Evolutionary conservation across 2,329 filamentous ascomycete genomes (phyloP).

Genomic region (Dactylellina parvicollis): DNA sequence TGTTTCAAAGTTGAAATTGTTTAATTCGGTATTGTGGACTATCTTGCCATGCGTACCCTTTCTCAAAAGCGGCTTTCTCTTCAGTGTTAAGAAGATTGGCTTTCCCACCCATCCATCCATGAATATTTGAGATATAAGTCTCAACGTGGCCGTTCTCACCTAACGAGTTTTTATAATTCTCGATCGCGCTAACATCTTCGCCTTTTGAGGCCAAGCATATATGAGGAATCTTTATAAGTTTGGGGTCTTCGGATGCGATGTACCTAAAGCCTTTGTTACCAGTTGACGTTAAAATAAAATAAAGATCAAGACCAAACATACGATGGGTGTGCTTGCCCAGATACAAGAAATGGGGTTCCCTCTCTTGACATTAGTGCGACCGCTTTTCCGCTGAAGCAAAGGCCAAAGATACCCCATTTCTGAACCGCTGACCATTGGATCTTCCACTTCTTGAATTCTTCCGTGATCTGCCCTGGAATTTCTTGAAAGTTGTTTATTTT

Average conservation of each 20-base stretch:
- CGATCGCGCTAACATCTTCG: slow-evolving; percentile 13
- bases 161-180: slow-evolving; percentile 21
- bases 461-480: slow-evolving; percentile 8
- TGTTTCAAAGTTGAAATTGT: neutral
- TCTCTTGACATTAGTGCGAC: slow-evolving; percentile 23
- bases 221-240: slow-evolving; percentile 26
- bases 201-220: slow-evolving; percentile 45
- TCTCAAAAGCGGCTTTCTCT: slow-evolving; percentile 16
- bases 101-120: slow-evolving; percentile 42
- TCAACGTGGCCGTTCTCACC: slow-evolving; percentile 19
- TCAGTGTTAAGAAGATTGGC: slow-evolving; percentile 11
- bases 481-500: slow-evolving; percentile 32
- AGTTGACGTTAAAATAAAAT: neutral
- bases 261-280: slow-evolving; percentile 2
- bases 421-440: slow-evolving; percentile 11
- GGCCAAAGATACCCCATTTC: slow-evolving; percentile 32
- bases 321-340: slow-evolving; percentile 43
- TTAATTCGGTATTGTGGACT: neutral
- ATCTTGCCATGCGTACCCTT: slow-evolving; percentile 7
- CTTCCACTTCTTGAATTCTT: slow-evolving; percentile 2
- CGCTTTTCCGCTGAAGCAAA: slow-evolving; percentile 35
- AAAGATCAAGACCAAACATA: neutral
- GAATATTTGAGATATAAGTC: slow-evolving; percentile 27
- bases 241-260: slow-evolving; percentile 15
- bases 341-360: slow-evolving; percentile 22